Percentiles rank a stretch among this genome's conserved stretches.
Evolutionary conservation across 257 asterid species (phyloP).

Genomic region (Marsdenia floribunda): DNA sequence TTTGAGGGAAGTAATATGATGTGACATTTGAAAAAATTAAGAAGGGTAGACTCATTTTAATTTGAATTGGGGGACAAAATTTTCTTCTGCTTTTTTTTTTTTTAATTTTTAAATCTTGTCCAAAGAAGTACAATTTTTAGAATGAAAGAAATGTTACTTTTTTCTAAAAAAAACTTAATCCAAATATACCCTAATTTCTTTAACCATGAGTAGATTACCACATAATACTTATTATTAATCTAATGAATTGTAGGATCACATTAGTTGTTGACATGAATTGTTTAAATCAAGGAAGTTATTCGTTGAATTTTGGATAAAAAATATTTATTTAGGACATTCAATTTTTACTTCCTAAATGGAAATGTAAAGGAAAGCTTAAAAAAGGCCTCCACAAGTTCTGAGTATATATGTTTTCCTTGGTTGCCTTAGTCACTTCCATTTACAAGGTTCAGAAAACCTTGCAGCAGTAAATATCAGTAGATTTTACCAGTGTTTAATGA

Average conservation of each 20-base stretch:
- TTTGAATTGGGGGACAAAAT: too few species aligned
- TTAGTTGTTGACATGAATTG: background rate
- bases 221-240: too few species aligned
- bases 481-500: background rate
- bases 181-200: background rate
- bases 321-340: background rate
- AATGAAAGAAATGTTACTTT: too few species aligned
- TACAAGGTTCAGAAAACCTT: background rate
- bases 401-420: background rate
- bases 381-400: background rate
- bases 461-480: constrained; percentile 1
- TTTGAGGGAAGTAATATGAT: too few species aligned
- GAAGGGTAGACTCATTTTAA: too few species aligned
- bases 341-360: too few species aligned
- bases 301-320: background rate
- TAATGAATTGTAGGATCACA: background rate
- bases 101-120: too few species aligned
- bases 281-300: background rate
- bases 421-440: background rate
- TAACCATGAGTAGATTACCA: background rate
- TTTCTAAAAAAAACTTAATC: too few species aligned
- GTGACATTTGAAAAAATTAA: too few species aligned
- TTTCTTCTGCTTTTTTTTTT: too few species aligned
- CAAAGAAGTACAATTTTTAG: too few species aligned
- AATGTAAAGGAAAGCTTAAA: background rate